Evolutionary conservation across 768 basidiomycete genomes (phyloP).

Genomic region (Kwoniella bestiolae): DNA sequence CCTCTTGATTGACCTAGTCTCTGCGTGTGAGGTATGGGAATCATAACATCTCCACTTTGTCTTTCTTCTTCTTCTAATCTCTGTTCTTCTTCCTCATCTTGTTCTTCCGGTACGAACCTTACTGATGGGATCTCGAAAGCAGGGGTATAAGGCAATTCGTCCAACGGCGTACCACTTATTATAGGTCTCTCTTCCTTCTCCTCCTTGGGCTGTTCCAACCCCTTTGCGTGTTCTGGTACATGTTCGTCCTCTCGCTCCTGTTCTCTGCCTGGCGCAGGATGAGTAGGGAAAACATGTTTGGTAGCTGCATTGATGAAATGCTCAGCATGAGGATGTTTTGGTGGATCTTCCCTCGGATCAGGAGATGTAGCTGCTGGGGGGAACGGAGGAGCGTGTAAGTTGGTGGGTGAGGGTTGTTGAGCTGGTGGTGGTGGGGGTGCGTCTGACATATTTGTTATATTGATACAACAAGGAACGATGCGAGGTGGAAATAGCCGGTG

Average conservation of each 20-base stretch:
- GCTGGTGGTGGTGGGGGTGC: not conserved
- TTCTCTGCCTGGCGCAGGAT: constrained; percentile 20
- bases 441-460: not conserved
- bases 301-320: constrained; percentile 43
- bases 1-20: constrained; percentile 1
- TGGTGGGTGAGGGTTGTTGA: not conserved
- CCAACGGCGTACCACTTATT: constrained; percentile 47
- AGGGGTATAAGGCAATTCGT: constrained; percentile 41
- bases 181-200: constrained; percentile 41
- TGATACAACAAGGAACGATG: not conserved
- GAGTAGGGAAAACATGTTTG: constrained; percentile 38
- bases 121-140: constrained; percentile 17
- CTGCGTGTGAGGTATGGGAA: not conserved
- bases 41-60: constrained; percentile 10
- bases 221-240: not conserved
- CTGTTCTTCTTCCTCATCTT: constrained; percentile 9
- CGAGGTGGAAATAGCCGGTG: not conserved
- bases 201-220: constrained; percentile 7
- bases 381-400: constrained; percentile 14
- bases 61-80: constrained; percentile 19
- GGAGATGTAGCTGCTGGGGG: constrained; percentile 11
- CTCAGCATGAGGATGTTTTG: constrained; percentile 38
- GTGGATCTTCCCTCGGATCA: constrained; percentile 1
- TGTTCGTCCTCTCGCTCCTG: constrained; percentile 4
- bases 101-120: constrained; percentile 1